Evolutionary conservation across 352 stramenopile genomes (phyloP).

Genomic region (Pythium utonaiense): DNA sequence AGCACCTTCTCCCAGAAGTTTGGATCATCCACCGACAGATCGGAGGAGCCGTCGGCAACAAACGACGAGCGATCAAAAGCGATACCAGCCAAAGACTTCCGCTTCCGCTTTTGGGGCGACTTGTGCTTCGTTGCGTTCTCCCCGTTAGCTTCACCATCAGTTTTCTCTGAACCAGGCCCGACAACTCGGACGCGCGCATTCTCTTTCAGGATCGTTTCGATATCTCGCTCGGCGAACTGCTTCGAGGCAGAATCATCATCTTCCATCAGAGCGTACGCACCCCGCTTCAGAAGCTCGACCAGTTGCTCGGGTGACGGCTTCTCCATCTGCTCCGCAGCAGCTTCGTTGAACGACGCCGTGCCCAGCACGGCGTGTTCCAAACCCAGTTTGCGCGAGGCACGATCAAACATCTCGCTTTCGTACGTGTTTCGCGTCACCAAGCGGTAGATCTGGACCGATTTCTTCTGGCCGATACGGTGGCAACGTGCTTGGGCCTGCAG

Average conservation of each 20-base stretch:
- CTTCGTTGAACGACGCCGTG: conserved; percentile 89
- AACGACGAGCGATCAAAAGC: conserved; percentile 89
- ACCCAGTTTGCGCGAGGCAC: conserved; percentile 96
- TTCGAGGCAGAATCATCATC: conserved; percentile 93
- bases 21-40: conserved; percentile 94
- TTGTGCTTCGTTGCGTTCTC: conserved; percentile 31
- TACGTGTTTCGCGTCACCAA: conserved; percentile 98
- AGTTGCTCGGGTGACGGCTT: conserved; percentile 91
- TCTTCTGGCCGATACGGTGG: conserved; percentile 99
- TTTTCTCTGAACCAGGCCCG: conserved; percentile 24
- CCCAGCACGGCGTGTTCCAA: conserved; percentile 98
- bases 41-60: conserved; percentile 88
- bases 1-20: conserved; percentile 96
- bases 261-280: conserved; percentile 98
- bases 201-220: conserved; percentile 94
- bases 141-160: conserved; percentile 29
- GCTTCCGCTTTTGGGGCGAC: conserved; percentile 48
- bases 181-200: conserved; percentile 79
- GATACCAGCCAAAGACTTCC: conserved; percentile 77
- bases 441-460: conserved; percentile 96
- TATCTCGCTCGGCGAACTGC: conserved; percentile 94
- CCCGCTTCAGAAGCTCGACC: conserved; percentile 96
- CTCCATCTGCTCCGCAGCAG: conserved; percentile 66
- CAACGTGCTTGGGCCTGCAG: conserved; percentile 88
- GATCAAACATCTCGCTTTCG: conserved; percentile 99